Evolutionary conservation across 768 basidiomycete species (phyloP).

Genomic region (Hortiboletus flavorubellus): DNA sequence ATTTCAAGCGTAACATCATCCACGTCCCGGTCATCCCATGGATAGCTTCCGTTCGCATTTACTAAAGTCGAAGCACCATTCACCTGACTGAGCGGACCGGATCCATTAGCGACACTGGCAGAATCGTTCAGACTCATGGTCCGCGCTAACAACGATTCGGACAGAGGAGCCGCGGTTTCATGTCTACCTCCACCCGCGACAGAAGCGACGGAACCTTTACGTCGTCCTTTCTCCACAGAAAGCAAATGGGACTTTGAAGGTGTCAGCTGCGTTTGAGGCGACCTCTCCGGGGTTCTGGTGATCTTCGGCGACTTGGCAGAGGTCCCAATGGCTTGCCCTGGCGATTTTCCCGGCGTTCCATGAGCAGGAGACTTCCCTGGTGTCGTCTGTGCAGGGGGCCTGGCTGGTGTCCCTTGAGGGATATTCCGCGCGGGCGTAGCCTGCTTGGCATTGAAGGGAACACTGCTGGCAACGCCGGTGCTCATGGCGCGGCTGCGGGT

Average conservation of each 20-base stretch:
- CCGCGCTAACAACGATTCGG: slow-evolving; percentile 16
- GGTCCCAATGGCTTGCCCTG: slow-evolving; percentile 8
- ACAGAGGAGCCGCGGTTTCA: slow-evolving; percentile 15
- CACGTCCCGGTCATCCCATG: slow-evolving; percentile 41
- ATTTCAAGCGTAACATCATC: slow-evolving; percentile 70
- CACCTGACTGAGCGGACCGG: slow-evolving; percentile 16
- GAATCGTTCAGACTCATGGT: slow-evolving; percentile 11
- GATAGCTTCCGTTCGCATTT: slow-evolving; percentile 18
- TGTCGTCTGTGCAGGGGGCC: slow-evolving; percentile 14
- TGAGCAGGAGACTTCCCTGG: slow-evolving; percentile 18
- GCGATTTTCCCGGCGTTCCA: slow-evolving; percentile 21
- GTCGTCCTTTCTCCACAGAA: slow-evolving; percentile 18
- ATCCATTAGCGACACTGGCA: slow-evolving; percentile 20
- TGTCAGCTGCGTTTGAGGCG: slow-evolving; percentile 20
- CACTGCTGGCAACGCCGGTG: slow-evolving; percentile 3
- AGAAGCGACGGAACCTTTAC: slow-evolving; percentile 22
- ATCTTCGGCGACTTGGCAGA: slow-evolving; percentile 25
- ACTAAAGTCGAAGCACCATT: slow-evolving; percentile 24
- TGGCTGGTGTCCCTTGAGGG: slow-evolving; percentile 16
- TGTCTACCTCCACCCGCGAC: slow-evolving; percentile 14
- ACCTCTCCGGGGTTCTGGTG: slow-evolving; percentile 20
- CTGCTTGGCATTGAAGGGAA: slow-evolving; percentile 11
- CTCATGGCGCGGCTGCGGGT: slow-evolving; percentile 20
- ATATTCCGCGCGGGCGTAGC: slow-evolving; percentile 12
- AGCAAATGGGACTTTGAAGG: slow-evolving; percentile 16